Conservation (phyloP, 164 flowering plant genomes). For the Hamamelis virginiana region DNA sequence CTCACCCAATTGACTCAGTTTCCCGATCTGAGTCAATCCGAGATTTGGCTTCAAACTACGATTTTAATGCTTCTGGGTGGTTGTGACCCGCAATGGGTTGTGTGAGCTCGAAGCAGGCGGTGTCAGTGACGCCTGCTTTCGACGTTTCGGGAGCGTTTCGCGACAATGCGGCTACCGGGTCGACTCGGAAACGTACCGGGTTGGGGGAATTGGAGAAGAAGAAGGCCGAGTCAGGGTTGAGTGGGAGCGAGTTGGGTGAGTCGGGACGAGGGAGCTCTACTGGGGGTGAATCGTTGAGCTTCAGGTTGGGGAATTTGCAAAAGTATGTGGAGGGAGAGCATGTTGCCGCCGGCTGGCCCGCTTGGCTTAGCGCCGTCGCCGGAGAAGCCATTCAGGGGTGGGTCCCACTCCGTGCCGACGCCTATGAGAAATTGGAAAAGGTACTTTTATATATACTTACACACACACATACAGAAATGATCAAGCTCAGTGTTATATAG, state of each 20-base stretch:
- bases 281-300: conserved; percentile 52
- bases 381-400: conserved; percentile 80
- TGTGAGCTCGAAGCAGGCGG: conserved; percentile 63
- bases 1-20: conserved; percentile 8
- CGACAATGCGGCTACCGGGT: conserved; percentile 28
- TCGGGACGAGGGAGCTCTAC: conserved; percentile 45
- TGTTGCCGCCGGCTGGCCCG: conserved; percentile 82
- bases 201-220: conserved; percentile 33
- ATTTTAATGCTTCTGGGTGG: neutral
- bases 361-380: conserved; percentile 77
- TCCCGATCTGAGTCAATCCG: conserved; percentile 21
- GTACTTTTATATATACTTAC: conserved; percentile 25
- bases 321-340: conserved; percentile 65
- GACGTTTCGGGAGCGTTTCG: conserved; percentile 49
- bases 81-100: conserved; percentile 49
- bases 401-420: conserved; percentile 65
- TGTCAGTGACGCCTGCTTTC: conserved; percentile 62
- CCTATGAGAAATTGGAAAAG: conserved; percentile 68
- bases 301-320: conserved; percentile 56
- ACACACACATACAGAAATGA: too few species aligned
- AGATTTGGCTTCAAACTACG: neutral
- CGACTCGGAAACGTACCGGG: conserved; percentile 37
- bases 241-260: conserved; percentile 51
- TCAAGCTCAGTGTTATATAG: too few species aligned
- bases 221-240: conserved; percentile 11